Percentiles rank a stretch among this genome's conserved stretches.
phyloP scores from a whole-genome alignment of 2,329 filamentous ascomycete species.

The Microsporum audouinii region DNA sequence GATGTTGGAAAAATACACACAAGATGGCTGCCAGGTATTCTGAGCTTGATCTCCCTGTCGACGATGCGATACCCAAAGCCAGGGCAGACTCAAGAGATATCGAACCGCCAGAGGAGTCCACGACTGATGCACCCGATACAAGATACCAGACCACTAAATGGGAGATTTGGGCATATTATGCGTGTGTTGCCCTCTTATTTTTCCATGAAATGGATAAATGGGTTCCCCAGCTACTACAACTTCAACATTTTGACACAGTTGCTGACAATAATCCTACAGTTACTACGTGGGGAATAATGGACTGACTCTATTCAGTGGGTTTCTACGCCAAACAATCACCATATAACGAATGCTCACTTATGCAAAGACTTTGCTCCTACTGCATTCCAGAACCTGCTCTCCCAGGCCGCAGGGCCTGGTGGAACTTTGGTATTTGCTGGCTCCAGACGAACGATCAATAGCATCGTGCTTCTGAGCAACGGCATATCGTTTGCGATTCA shows the following conservation, averaged over 20 bases:
- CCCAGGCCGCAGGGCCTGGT: slow-evolving; percentile 46
- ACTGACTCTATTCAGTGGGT: slow-evolving; percentile 44
- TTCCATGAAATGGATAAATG: slow-evolving; percentile 6
- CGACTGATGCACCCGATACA: slow-evolving; percentile 42
- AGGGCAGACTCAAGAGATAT: not conserved
- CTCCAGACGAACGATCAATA: slow-evolving; percentile 48
- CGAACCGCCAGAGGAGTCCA: slow-evolving; percentile 19
- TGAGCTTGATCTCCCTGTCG: not conserved
- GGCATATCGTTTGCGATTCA: slow-evolving; percentile 59
- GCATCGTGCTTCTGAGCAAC: slow-evolving; percentile 31
- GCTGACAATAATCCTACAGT: slow-evolving; percentile 20
- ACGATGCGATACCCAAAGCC: not conserved
- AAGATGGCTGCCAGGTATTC: not conserved
- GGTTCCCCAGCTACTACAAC: slow-evolving; percentile 13
- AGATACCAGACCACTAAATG: slow-evolving; percentile 40
- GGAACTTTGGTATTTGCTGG: slow-evolving; percentile 47
- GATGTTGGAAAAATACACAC: not conserved
- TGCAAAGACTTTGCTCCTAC: slow-evolving; percentile 46
- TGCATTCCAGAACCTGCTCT: slow-evolving; percentile 53
- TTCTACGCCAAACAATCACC: not conserved
- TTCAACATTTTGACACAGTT: not conserved
- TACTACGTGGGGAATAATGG: slow-evolving; percentile 60
- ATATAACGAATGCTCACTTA: not conserved
- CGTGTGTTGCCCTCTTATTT: slow-evolving; percentile 23
- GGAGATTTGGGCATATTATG: slow-evolving; percentile 50